Percentiles rank a stretch among this genome's conserved stretches.
Evolutionary conservation across 352 stramenopile species (phyloP).

Genomic region (Globisporangium spinosum): DNA sequence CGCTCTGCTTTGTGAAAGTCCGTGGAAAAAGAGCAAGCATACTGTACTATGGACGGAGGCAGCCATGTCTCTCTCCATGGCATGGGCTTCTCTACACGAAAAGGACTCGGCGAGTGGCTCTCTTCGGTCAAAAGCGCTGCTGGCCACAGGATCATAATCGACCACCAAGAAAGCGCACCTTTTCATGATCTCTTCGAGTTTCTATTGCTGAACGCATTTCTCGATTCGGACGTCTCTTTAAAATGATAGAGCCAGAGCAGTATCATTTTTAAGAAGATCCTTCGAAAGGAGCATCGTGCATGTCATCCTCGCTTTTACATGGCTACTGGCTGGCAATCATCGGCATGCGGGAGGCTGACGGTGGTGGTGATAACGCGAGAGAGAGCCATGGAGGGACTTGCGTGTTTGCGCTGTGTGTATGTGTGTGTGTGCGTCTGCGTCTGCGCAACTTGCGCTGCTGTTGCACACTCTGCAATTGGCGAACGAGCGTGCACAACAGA

Average conservation of each 20-base stretch:
- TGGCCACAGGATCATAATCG: background rate
- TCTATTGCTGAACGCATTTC: background rate
- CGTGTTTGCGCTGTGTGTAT: background rate
- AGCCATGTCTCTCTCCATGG: background rate
- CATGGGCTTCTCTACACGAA: no score
- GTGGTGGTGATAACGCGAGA: background rate
- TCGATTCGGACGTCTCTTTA: background rate
- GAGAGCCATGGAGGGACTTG: background rate
- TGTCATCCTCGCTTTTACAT: background rate
- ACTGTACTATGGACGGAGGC: no score
- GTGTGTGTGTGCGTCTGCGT: background rate
- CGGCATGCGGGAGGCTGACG: background rate
- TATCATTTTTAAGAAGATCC: no score
- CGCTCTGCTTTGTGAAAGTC: no score
- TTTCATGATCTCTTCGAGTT: background rate
- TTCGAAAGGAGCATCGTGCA: background rate
- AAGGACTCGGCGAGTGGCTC: no score
- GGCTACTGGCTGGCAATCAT: background rate
- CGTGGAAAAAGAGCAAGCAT: no score
- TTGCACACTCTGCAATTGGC: slow-evolving; percentile 3
- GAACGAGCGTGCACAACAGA: background rate
- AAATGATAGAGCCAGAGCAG: background rate
- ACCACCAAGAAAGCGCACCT: background rate
- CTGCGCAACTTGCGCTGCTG: background rate
- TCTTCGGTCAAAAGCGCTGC: no score